Percentiles rank a stretch among this genome's conserved stretches.
These are phyloP conservation scores for Paspalum notatum DNA, from an alignment of 176 grass and related monocot species.

Conservation along the genomic window DNA sequence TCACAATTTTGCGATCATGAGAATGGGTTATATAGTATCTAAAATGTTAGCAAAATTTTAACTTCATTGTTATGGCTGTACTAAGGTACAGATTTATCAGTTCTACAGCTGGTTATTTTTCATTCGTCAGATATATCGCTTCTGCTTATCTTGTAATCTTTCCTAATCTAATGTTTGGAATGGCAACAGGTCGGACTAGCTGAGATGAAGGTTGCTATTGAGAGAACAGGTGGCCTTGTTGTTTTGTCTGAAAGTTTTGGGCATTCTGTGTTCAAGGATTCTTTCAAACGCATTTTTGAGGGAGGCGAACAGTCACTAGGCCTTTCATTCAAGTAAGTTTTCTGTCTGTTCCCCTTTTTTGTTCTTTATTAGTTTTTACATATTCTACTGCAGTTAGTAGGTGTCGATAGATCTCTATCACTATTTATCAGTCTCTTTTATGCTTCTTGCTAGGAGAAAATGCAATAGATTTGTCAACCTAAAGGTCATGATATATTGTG, in stretches of 20 bases:
- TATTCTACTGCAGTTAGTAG: constrained; percentile 2
- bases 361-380: background rate
- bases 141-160: background rate
- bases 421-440: background rate
- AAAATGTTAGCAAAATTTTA: background rate
- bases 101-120: background rate
- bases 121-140: background rate
- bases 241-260: constrained; percentile 99
- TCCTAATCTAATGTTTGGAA: constrained; percentile 40
- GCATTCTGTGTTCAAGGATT: constrained; percentile 95
- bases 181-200: constrained; percentile 78
- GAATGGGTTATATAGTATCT: background rate
- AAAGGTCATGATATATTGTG: background rate
- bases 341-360: constrained; percentile 4
- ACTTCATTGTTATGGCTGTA: background rate
- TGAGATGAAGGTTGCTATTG: constrained; percentile 96
- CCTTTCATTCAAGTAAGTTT: constrained; percentile 97
- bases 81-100: background rate
- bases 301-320: constrained; percentile 80
- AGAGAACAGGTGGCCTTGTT: constrained; percentile 98
- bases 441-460: background rate
- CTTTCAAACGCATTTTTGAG: constrained; percentile 94
- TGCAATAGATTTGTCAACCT: background rate
- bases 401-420: constrained; percentile 19
- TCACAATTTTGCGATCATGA: background rate